A percentile compares a stretch with the other conserved stretches of the same genome.
These are phyloP conservation scores for Claviceps sp. DNA, from an alignment of 2,329 filamentous ascomycete species.

Conservation along the genomic window DNA sequence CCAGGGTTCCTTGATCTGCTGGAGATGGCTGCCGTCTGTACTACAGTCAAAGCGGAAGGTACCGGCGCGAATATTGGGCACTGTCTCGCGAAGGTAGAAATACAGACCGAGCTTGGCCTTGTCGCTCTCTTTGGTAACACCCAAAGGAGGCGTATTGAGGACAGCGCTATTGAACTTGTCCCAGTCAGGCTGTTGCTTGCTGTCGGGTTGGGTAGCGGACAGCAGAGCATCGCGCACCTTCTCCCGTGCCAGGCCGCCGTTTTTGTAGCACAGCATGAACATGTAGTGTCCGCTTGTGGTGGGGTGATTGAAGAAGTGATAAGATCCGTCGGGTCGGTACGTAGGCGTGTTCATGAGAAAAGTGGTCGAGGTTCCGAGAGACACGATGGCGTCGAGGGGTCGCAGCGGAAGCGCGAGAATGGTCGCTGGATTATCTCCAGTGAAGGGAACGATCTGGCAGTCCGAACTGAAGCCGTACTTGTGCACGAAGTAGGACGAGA, in stretches of 20 bases:
- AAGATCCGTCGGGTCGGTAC: conserved; percentile 79
- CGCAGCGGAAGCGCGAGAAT: conserved; percentile 83
- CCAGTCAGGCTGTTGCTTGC: conserved; percentile 43
- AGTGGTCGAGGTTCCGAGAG: conserved; percentile 86
- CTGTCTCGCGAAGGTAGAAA: conserved; percentile 90
- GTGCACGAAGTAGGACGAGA: conserved; percentile 65
- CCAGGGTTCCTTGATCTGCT: conserved; percentile 21
- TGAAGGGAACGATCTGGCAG: conserved; percentile 74
- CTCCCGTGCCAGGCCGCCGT: conserved; percentile 86
- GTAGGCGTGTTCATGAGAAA: conserved; percentile 94
- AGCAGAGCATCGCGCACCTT: conserved; percentile 75
- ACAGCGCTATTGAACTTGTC: conserved; percentile 65
- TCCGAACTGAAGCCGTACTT: conserved; percentile 65
- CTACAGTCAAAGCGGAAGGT: conserved; percentile 68
- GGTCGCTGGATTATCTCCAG: conserved; percentile 90
- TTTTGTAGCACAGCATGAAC: conserved; percentile 99
- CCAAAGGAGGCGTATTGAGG: conserved; percentile 54
- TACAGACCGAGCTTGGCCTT: conserved; percentile 82
- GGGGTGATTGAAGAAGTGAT: conserved; percentile 98
- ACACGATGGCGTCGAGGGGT: conserved; percentile 85
- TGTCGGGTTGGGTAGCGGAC: conserved; percentile 28
- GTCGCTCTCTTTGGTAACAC: conserved; percentile 37
- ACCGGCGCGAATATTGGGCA: conserved; percentile 76
- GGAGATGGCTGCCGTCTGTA: conserved; percentile 39
- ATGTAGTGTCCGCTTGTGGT: conserved; percentile 86